Evolutionary conservation across 1,284 basidiomycete genomes (phyloP).

Genomic region (Malassezia caprae): DNA sequence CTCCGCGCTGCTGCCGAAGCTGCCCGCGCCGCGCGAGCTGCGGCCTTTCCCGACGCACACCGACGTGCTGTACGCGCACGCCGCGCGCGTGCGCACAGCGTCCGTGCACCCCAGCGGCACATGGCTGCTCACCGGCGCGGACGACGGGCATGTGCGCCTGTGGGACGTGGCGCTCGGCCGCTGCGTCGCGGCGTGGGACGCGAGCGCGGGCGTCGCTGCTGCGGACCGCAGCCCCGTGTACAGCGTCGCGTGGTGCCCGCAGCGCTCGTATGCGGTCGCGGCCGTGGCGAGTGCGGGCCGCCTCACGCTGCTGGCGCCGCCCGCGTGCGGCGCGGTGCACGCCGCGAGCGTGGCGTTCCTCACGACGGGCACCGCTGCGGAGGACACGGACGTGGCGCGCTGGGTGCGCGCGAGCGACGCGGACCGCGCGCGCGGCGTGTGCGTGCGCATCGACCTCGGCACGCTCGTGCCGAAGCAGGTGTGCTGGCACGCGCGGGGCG

Average conservation of each 20-base stretch:
- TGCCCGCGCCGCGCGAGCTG: slow-evolving; percentile 85
- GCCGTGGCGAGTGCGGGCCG: slow-evolving; percentile 65
- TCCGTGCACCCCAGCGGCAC: slow-evolving; percentile 76
- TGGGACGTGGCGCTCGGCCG: slow-evolving; percentile 92
- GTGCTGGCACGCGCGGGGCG: slow-evolving; percentile 85
- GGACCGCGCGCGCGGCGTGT: slow-evolving; percentile 52
- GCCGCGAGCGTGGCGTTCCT: slow-evolving; percentile 31
- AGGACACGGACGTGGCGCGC: slow-evolving; percentile 49
- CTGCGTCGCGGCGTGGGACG: slow-evolving; percentile 78
- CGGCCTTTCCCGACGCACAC: slow-evolving; percentile 86
- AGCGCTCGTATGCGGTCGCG: slow-evolving; percentile 70
- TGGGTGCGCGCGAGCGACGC: slow-evolving; percentile 53
- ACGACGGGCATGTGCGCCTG: slow-evolving; percentile 72
- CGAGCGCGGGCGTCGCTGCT: slow-evolving; percentile 49
- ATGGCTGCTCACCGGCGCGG: slow-evolving; percentile 87
- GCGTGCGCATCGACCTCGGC: slow-evolving; percentile 37
- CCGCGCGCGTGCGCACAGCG: slow-evolving; percentile 62
- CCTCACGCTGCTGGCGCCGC: slow-evolving; percentile 72
- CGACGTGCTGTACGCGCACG: slow-evolving; percentile 64
- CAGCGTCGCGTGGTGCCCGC: slow-evolving; percentile 85
- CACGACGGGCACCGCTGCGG: slow-evolving; percentile 39
- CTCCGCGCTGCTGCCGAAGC: slow-evolving; percentile 78
- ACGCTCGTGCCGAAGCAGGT: slow-evolving; percentile 62
- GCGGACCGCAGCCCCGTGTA: slow-evolving; percentile 55
- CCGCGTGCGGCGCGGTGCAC: slow-evolving; percentile 36